Base-by-base conservation (phyloP, 1,284 basidiomycete species). In the Phlebopus sp. region DNA sequence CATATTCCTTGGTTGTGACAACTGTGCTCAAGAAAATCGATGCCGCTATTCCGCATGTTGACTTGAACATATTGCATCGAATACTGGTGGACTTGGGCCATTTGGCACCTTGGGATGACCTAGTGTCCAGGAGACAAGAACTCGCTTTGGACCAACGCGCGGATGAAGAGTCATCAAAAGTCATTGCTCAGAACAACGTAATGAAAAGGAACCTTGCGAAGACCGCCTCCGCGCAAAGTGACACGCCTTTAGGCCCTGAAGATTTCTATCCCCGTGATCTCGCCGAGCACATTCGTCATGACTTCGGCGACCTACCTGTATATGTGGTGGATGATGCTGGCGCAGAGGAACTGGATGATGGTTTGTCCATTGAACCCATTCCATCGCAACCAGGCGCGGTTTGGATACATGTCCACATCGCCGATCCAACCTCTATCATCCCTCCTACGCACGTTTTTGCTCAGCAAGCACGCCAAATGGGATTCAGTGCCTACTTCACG, bases 301-400 rank as follows among this genome's bases (percentile, higher is more conserved):
- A 98, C 68, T 97, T 93, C 65, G 90, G 89, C 10, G 59, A 83
- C 51, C 67, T 89, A 47, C 83, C 83, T 0, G 92, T 94, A 1
- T 98, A 87, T 66, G 89, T 97, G 15, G 87, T 99, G 47, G 97
- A 99, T 63, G 91, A 94, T 56, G 62, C 74, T 0, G 64, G 60
- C 5, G 95, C 97, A 0, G 71, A 87, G 57, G 97, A 99, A 66
- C 78, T 99, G 23, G 97, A 99, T 60, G 97, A 99, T 65, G 97
- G 93, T 1, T 63, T 99, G 30, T 96, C 94, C 0, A 63, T 98
- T 40, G 90, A 95, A 54, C 56, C 69, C 2, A 73, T 84, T 17
- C 68, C 74, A 8, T 70, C 69, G 2, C 79, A 86, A 41, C 79
- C 82, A 2, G 78, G 74, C 14, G 72, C 71, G 49, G 59, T 72